Conservation (phyloP, 371 early-diverging fungal genomes). For the Mucor sp. region DNA sequence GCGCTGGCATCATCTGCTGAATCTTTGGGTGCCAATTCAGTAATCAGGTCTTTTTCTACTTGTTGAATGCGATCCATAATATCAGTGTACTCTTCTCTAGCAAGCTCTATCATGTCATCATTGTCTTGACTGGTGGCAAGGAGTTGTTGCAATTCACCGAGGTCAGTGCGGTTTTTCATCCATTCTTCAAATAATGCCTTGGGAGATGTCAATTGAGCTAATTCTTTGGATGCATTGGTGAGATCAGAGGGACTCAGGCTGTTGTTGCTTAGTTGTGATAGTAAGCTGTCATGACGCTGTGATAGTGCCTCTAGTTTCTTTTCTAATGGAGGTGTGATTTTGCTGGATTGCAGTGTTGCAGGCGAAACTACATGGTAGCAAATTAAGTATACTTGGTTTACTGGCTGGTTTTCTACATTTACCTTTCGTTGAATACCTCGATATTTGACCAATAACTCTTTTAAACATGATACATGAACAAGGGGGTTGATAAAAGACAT, state of each 20-base stretch:
- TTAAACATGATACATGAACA: conserved; percentile 15
- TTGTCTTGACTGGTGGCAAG: conserved; percentile 17
- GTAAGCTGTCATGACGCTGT: conserved; percentile 38
- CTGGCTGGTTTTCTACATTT: neutral
- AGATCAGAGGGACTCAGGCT: conserved; percentile 25
- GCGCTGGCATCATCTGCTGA: conserved; percentile 72
- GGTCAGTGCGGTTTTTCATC: conserved; percentile 31
- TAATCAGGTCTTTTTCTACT: conserved; percentile 51
- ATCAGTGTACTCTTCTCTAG: conserved; percentile 56
- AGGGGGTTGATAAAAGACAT: neutral
- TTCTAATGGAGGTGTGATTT: conserved; percentile 40
- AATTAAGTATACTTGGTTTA: neutral
- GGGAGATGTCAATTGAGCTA: conserved; percentile 28
- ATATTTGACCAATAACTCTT: conserved; percentile 6
- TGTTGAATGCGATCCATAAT: conserved; percentile 28
- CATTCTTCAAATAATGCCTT: conserved; percentile 41
- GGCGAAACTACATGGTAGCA: neutral
- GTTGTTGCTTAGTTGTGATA: conserved; percentile 29
- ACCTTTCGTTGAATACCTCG: conserved; percentile 27
- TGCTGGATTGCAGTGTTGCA: conserved; percentile 22
- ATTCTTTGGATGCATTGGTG: conserved; percentile 39
- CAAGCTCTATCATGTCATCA: conserved; percentile 60
- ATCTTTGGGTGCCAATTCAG: conserved; percentile 63
- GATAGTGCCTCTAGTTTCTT: conserved; percentile 28
- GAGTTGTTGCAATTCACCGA: conserved; percentile 33